Conservation (phyloP, 495 filamentous ascomycete genomes). For the Penicillium canariense region DNA sequence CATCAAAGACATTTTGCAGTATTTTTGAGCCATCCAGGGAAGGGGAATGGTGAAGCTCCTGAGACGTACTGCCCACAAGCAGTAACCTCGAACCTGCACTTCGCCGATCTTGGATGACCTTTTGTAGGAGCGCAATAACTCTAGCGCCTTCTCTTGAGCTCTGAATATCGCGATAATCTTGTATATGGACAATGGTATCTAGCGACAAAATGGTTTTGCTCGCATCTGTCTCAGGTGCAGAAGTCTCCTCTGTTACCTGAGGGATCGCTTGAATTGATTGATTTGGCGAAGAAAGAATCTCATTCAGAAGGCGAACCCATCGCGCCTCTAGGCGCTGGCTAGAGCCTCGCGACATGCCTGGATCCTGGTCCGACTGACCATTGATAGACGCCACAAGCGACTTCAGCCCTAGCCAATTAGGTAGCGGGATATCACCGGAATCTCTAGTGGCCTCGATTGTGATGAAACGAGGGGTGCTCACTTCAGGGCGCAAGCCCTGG, state of each 20-base stretch:
- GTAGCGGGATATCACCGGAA: conserved; percentile 34
- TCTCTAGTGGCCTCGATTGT: conserved; percentile 39
- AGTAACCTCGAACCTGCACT: conserved; percentile 66
- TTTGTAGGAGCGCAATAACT: conserved; percentile 63
- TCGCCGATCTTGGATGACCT: conserved; percentile 68
- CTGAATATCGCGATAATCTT: conserved; percentile 75
- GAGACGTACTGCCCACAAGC: conserved; percentile 67
- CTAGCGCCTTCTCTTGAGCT: conserved; percentile 58
- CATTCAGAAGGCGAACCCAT: conserved; percentile 38
- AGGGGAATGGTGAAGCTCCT: conserved; percentile 24
- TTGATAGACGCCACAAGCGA: conserved; percentile 40
- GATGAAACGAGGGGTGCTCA: conserved; percentile 35
- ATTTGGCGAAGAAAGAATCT: conserved; percentile 28
- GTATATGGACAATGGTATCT: conserved; percentile 70
- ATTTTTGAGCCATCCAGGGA: conserved; percentile 47
- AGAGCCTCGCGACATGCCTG: conserved; percentile 10
- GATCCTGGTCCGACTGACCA: conserved; percentile 26
- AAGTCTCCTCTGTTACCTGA: conserved; percentile 8
- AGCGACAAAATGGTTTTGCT: conserved; percentile 20
- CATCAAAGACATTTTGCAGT: conserved; percentile 46
- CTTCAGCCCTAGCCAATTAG: conserved; percentile 36
- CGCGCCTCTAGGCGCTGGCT: conserved; percentile 28
- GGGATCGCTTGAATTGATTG: background rate
- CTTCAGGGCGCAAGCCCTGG: conserved; percentile 20
- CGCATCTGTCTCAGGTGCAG: conserved; percentile 7